Percentiles rank a stretch among this genome's conserved stretches.
phyloP scores from a whole-genome alignment of 2,329 filamentous ascomycete species.

The Monilinia fructigena region DNA sequence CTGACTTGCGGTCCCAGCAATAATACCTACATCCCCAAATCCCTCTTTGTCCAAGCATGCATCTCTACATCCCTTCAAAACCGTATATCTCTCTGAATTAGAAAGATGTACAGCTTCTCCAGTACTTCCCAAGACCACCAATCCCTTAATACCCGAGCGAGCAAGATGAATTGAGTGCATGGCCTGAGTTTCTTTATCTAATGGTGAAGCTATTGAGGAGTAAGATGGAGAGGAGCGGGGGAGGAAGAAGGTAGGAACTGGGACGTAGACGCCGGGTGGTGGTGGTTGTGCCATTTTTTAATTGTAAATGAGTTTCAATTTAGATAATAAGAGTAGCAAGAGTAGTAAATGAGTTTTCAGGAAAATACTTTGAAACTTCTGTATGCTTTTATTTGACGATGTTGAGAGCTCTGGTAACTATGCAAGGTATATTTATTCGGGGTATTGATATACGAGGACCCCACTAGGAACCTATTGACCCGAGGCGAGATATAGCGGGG shows the following conservation, averaged over 20 bases:
- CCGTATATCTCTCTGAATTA: constrained; percentile 53
- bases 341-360: background rate
- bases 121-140: constrained; percentile 62
- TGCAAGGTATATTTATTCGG: constrained; percentile 10
- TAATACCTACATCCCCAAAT: constrained; percentile 58
- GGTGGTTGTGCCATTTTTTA: constrained; percentile 35
- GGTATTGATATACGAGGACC: constrained; percentile 15
- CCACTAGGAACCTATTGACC: constrained; percentile 21
- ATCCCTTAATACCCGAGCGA: constrained; percentile 56
- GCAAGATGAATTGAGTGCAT: constrained; percentile 60
- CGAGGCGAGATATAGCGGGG: constrained; percentile 22
- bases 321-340: background rate
- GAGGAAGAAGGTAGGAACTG: constrained; percentile 62
- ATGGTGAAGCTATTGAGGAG: constrained; percentile 32
- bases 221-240: constrained; percentile 35
- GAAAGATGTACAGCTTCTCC: constrained; percentile 63
- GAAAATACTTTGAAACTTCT: background rate
- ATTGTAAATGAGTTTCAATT: background rate
- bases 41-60: constrained; percentile 55
- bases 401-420: background rate
- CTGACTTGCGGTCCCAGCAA: constrained; percentile 57
- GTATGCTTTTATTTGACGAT: background rate
- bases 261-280: constrained; percentile 45
- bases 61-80: constrained; percentile 54
- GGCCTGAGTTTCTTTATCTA: constrained; percentile 52